Evolutionary conservation across 2,329 filamentous ascomycete species (phyloP).

Genomic region (Aureobasidium zeae): DNA sequence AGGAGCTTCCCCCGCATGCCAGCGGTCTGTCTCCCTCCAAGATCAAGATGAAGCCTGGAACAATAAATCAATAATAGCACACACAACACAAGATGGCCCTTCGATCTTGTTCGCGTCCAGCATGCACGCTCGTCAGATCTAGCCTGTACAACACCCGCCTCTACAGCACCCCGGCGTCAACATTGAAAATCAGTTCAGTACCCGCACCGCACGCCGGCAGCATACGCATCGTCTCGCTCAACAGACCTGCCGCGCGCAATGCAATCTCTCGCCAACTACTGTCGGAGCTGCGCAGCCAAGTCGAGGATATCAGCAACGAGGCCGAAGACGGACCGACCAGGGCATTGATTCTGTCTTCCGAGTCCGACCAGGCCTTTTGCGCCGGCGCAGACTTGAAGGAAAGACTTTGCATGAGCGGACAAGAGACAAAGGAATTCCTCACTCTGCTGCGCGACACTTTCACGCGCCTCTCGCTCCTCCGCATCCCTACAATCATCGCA

Average conservation of each 20-base stretch:
- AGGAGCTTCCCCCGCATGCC: slow-evolving; percentile 14
- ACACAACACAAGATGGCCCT: neutral
- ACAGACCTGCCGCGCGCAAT: slow-evolving; percentile 77
- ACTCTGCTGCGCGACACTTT: slow-evolving; percentile 67
- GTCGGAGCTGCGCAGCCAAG: slow-evolving; percentile 57
- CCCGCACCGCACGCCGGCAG: slow-evolving; percentile 70
- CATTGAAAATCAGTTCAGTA: slow-evolving; percentile 61
- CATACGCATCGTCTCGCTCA: slow-evolving; percentile 81
- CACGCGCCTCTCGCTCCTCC: slow-evolving; percentile 60
- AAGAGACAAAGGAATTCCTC: slow-evolving; percentile 79
- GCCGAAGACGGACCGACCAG: slow-evolving; percentile 54
- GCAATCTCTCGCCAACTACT: slow-evolving; percentile 78
- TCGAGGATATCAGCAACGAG: slow-evolving; percentile 60
- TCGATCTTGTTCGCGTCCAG: neutral
- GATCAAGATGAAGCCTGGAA: slow-evolving; percentile 1
- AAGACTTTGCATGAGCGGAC: slow-evolving; percentile 61
- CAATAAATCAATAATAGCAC: neutral
- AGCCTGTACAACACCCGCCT: neutral
- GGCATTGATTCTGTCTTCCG: slow-evolving; percentile 74
- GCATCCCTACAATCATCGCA: slow-evolving; percentile 82
- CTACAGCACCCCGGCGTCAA: slow-evolving; percentile 21
- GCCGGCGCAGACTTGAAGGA: slow-evolving; percentile 93
- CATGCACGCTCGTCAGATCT: neutral
- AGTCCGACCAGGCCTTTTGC: slow-evolving; percentile 81
- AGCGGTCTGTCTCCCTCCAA: neutral